Percentiles rank a stretch among this genome's conserved stretches.
Evolutionary conservation across 2,329 filamentous ascomycete genomes (phyloP).

Genomic region (Claviceps fusiformis): DNA sequence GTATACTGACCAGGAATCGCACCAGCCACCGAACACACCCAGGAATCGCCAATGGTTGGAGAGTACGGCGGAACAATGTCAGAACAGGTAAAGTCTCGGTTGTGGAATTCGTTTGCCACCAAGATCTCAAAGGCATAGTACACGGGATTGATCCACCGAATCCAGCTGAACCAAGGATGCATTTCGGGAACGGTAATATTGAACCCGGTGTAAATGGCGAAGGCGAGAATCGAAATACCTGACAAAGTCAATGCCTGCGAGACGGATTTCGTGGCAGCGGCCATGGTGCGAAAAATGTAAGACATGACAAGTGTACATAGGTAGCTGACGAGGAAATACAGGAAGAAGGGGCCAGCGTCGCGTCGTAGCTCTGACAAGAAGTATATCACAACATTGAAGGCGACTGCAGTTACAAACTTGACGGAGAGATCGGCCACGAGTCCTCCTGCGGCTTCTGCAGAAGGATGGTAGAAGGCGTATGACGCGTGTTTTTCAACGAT

Average conservation of each 20-base stretch:
- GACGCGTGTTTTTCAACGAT: constrained; percentile 36
- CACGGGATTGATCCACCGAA: constrained; percentile 61
- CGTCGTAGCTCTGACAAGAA: constrained; percentile 41
- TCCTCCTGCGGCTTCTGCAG: constrained; percentile 39
- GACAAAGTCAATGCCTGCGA: constrained; percentile 41
- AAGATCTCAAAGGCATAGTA: constrained; percentile 62
- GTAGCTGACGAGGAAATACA: constrained; percentile 60
- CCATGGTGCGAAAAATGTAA: constrained; percentile 63
- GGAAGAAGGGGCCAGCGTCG: constrained; percentile 56
- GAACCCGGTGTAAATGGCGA: constrained; percentile 50
- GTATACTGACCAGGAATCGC: constrained; percentile 37
- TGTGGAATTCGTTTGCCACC: constrained; percentile 59
- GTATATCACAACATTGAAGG: constrained; percentile 45
- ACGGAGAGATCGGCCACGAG: constrained; percentile 43
- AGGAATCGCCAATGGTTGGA: constrained; percentile 28
- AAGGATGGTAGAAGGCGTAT: constrained; percentile 38
- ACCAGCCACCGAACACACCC: constrained; percentile 40
- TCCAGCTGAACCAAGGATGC: constrained; percentile 64
- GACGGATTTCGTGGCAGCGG: constrained; percentile 52
- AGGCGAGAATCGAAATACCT: constrained; percentile 41
- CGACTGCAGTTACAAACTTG: constrained; percentile 35
- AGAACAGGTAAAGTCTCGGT: constrained; percentile 42
- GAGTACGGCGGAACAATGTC: constrained; percentile 33
- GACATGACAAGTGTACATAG: constrained; percentile 58
- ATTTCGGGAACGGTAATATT: constrained; percentile 39